Evolutionary conservation across 805 yeast genomes (phyloP).

Genomic region (Saccharomycopsis guyanensis): DNA sequence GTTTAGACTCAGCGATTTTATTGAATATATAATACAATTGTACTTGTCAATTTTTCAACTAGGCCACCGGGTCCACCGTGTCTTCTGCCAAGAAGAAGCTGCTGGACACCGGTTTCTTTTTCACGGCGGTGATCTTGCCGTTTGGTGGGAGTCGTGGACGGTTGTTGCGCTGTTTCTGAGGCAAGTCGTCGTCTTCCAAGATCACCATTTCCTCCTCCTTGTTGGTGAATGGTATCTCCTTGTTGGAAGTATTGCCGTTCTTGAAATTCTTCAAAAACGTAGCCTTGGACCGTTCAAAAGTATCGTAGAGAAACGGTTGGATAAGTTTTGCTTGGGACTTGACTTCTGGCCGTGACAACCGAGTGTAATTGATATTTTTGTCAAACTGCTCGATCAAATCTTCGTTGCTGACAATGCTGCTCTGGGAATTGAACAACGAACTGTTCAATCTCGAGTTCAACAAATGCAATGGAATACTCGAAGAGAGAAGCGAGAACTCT

Average conservation of each 20-base stretch:
- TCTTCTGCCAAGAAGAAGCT: conserved; percentile 46
- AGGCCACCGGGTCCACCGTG: conserved; percentile 11
- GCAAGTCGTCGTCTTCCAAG: conserved; percentile 79
- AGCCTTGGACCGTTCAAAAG: conserved; percentile 35
- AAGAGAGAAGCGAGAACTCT: conserved; percentile 77
- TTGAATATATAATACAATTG: too few species aligned
- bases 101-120: conserved; percentile 50
- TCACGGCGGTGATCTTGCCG: conserved; percentile 68
- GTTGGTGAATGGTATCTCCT: conserved; percentile 28
- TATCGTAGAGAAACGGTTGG: conserved; percentile 43
- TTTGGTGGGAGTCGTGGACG: conserved; percentile 85
- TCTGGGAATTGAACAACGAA: conserved; percentile 38
- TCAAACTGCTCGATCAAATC: conserved; percentile 60
- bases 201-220: conserved; percentile 27
- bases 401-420: conserved; percentile 36
- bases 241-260: conserved; percentile 29
- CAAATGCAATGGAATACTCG: conserved; percentile 84
- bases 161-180: conserved; percentile 65
- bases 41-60: not conserved
- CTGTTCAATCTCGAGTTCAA: conserved; percentile 68
- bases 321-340: conserved; percentile 49
- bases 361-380: conserved; percentile 40
- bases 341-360: conserved; percentile 45
- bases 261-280: conserved; percentile 37
- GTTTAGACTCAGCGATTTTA: too few species aligned